Evolutionary conservation across 139 green algal species (phyloP).

Genomic region (Picochlorum sp.): DNA sequence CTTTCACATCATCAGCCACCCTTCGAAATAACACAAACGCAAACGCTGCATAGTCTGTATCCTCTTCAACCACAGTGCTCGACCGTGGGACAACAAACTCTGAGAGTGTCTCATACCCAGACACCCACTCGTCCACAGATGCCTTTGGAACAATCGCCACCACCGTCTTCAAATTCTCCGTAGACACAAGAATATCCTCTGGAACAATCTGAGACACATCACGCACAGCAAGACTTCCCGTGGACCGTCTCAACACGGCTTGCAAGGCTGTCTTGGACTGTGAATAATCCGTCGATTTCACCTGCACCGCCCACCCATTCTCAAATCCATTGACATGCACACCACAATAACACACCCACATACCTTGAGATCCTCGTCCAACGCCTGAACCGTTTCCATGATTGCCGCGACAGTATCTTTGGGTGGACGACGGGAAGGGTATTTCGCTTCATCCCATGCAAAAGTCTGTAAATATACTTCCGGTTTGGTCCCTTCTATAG

Average conservation of each 20-base stretch:
- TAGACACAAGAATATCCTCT: conserved; percentile 49
- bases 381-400: conserved; percentile 66
- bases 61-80: conserved; percentile 62
- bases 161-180: conserved; percentile 88
- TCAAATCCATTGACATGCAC: background rate
- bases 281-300: conserved; percentile 72
- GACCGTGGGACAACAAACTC: conserved; percentile 81
- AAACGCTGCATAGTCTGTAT: conserved; percentile 84
- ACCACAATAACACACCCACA: background rate
- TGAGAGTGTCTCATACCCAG: conserved; percentile 77
- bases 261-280: conserved; percentile 63
- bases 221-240: conserved; percentile 80
- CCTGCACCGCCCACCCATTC: conserved; percentile 10
- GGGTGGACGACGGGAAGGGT: conserved; percentile 72
- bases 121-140: conserved; percentile 70
- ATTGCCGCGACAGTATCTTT: conserved; percentile 87
- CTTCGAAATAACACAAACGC: conserved; percentile 82
- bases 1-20: conserved; percentile 90
- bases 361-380: conserved; percentile 97
- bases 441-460: conserved; percentile 95
- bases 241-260: conserved; percentile 64
- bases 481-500: conserved; percentile 56
- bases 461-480: conserved; percentile 77
- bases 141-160: conserved; percentile 83
- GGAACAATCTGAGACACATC: conserved; percentile 67